These are phyloP conservation scores for Debaryomyces tyrocola DNA, from an alignment of 805 yeast species.

Conservation along the genomic window DNA sequence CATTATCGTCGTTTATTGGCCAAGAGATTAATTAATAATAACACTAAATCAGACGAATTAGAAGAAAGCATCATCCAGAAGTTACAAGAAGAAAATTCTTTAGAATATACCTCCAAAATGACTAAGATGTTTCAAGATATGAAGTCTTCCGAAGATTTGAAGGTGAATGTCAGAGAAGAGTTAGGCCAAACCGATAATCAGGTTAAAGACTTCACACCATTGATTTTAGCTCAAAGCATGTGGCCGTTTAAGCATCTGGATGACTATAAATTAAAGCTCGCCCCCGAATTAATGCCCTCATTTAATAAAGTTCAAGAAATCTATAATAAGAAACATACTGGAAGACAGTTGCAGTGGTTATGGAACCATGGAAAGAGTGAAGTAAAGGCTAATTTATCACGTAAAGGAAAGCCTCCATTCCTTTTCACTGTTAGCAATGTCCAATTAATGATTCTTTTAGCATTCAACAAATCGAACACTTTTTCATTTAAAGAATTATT, in stretches of 20 bases:
- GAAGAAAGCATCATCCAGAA: slow-evolving; percentile 85
- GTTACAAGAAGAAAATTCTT: slow-evolving; percentile 83
- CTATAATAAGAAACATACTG: slow-evolving; percentile 75
- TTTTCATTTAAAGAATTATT: slow-evolving; percentile 60
- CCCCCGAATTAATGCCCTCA: slow-evolving; percentile 63
- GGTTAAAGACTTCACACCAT: slow-evolving; percentile 58
- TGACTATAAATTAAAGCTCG: slow-evolving; percentile 53
- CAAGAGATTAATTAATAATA: slow-evolving; percentile 81
- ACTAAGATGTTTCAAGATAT: slow-evolving; percentile 96
- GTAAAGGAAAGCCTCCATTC: slow-evolving; percentile 79
- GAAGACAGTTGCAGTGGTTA: slow-evolving; percentile 90
- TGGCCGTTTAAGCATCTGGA: slow-evolving; percentile 69
- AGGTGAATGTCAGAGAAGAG: slow-evolving; percentile 52
- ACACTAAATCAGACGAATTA: slow-evolving; percentile 79
- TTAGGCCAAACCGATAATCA: slow-evolving; percentile 18
- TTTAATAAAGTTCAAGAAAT: slow-evolving; percentile 66
- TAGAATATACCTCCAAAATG: slow-evolving; percentile 90
- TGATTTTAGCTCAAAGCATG: slow-evolving; percentile 81
- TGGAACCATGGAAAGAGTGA: slow-evolving; percentile 96
- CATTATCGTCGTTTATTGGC: slow-evolving; percentile 89
- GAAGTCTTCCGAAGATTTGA: slow-evolving; percentile 77
- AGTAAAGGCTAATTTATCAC: slow-evolving; percentile 78
- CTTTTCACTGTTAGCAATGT: slow-evolving; percentile 77
- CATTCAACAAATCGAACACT: slow-evolving; percentile 71
- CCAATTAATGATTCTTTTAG: slow-evolving; percentile 82